These are phyloP conservation scores for Russula griseocarnosa DNA, from an alignment of 768 basidiomycete genomes.

Conservation along the genomic window DNA sequence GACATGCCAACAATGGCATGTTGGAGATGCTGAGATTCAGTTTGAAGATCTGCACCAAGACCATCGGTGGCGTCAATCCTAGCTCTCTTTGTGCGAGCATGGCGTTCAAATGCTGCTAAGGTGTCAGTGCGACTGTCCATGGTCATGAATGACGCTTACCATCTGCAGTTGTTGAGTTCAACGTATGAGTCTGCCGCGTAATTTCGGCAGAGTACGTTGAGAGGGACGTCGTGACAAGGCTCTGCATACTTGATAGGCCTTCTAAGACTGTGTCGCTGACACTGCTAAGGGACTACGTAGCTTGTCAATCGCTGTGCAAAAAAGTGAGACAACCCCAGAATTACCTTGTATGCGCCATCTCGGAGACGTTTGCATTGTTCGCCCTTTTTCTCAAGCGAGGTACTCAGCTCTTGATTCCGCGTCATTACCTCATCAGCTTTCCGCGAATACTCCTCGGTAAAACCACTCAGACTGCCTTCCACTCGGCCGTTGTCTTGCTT, in stretches of 20 bases:
- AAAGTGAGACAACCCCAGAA: background rate
- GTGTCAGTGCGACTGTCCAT: background rate
- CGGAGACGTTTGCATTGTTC: constrained; percentile 51
- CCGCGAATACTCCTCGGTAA: constrained; percentile 48
- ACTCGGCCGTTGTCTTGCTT: constrained; percentile 54
- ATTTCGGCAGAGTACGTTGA: constrained; percentile 50
- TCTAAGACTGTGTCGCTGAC: constrained; percentile 42
- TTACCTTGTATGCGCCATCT: constrained; percentile 59
- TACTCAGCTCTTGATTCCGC: constrained; percentile 42
- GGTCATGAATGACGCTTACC: constrained; percentile 36
- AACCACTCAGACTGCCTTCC: constrained; percentile 47
- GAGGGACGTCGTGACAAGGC: constrained; percentile 44
- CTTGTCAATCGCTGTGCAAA: constrained; percentile 15
- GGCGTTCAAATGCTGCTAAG: constrained; percentile 53
- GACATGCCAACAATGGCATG: constrained; percentile 49
- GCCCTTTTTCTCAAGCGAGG: constrained; percentile 43
- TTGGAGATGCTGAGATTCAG: constrained; percentile 50
- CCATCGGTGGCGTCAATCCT: constrained; percentile 56
- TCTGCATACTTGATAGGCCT: constrained; percentile 45
- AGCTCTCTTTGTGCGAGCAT: constrained; percentile 61
- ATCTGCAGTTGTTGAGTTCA: constrained; percentile 43
- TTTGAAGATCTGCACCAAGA: constrained; percentile 48
- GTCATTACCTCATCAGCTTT: constrained; percentile 42
- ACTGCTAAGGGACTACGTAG: constrained; percentile 40
- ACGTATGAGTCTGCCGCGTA: constrained; percentile 44